Evolutionary conservation across 331 rosid species (phyloP).

Genomic region (Acacia concinna): DNA sequence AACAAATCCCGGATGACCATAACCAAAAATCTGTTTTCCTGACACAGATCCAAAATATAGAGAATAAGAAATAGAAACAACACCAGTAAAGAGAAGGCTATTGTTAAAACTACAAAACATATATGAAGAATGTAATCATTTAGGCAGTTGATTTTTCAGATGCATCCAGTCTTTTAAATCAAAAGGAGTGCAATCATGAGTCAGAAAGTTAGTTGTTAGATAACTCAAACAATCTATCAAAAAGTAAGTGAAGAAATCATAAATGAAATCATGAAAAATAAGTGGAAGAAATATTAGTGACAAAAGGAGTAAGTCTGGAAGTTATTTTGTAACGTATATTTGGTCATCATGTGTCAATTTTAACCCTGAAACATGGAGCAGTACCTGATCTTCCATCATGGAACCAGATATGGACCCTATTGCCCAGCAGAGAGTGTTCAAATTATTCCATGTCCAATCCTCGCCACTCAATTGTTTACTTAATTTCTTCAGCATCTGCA

Average conservation of each 20-base stretch:
- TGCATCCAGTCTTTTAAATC: neutral
- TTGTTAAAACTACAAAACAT: constrained; percentile 25
- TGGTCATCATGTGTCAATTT: neutral
- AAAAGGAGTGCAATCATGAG: neutral
- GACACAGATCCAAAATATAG: constrained; percentile 31
- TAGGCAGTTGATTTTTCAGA: neutral
- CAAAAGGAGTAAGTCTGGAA: neutral
- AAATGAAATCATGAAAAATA: neutral
- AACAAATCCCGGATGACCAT: constrained; percentile 97
- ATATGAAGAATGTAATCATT: neutral
- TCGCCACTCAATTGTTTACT: constrained; percentile 94
- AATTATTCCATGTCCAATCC: constrained; percentile 99
- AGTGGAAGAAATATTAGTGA: neutral
- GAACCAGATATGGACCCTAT: constrained; percentile 99
- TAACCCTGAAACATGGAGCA: constrained; percentile 7
- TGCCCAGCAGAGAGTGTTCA: constrained; percentile 98
- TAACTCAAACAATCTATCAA: neutral
- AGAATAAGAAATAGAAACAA: constrained; percentile 5
- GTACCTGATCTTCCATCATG: constrained; percentile 97
- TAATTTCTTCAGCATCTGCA: constrained; percentile 91
- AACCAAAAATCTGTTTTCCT: constrained; percentile 99
- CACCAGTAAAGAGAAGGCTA: constrained; percentile 7
- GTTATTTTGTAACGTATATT: neutral
- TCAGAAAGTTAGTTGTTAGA: neutral
- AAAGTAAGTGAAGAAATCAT: neutral